Conservation (phyloP, 495 filamentous ascomycete species). For the Talaromyces borbonicus region DNA sequence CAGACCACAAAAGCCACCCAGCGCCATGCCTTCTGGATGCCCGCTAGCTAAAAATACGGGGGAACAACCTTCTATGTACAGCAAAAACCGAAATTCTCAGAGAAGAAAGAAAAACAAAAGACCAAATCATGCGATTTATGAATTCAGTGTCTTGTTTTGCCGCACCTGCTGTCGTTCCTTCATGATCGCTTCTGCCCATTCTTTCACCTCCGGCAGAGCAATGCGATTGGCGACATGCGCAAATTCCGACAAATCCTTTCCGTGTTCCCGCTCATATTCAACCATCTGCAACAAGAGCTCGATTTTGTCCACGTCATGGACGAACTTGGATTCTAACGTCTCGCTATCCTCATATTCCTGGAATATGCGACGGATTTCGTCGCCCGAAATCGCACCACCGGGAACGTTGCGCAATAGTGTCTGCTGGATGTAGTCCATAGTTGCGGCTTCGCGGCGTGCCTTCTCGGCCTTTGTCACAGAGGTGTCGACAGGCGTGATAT, state of each 20-base stretch:
- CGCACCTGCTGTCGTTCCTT: conserved; percentile 69
- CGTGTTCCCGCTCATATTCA: conserved; percentile 76
- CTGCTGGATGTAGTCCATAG: conserved; percentile 80
- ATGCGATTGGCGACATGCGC: conserved; percentile 62
- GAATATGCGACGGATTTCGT: conserved; percentile 69
- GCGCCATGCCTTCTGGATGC: conserved; percentile 1
- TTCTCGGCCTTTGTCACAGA: conserved; percentile 61
- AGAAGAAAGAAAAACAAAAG: too few relatives aligned
- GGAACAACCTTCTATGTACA: conserved; percentile 6
- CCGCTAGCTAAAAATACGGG: not conserved
- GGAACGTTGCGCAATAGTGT: conserved; percentile 64
- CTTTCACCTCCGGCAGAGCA: conserved; percentile 63
- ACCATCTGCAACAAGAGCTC: conserved; percentile 91
- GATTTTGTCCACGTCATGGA: conserved; percentile 96
- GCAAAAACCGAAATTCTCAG: too few relatives aligned
- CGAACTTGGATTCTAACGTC: conserved; percentile 76
- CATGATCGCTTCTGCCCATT: conserved; percentile 68
- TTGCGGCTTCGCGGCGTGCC: conserved; percentile 68
- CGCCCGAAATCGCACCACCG: conserved; percentile 48
- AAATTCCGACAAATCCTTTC: conserved; percentile 78
- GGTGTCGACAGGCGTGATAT: conserved; percentile 82
- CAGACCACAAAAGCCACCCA: conserved; percentile 1
- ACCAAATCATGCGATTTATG: not conserved
- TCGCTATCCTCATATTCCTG: conserved; percentile 84
- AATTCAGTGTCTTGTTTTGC: conserved; percentile 26